Conservation (phyloP, 176 grass and related monocot species). For the Triticum monococcum region DNA sequence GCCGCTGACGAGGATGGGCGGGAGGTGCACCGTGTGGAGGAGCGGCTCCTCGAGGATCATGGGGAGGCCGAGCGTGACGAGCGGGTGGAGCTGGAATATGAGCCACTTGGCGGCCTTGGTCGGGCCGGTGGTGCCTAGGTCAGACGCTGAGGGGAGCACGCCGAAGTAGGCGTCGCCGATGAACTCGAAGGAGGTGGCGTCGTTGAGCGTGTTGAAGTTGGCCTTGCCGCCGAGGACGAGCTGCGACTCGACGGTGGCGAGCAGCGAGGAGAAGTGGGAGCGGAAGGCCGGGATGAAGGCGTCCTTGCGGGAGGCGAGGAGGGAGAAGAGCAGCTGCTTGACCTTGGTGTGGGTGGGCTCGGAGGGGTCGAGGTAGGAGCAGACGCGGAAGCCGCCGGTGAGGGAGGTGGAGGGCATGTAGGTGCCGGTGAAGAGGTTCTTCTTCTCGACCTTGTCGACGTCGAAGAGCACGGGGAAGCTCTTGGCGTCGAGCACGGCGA, state of each 20-base stretch:
- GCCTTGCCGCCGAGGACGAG: conserved; percentile 31
- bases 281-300: conserved; percentile 50
- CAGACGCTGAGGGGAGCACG: conserved; percentile 29
- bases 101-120: conserved; percentile 60
- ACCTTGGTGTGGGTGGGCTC: conserved; percentile 61
- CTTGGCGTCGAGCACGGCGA: conserved; percentile 66
- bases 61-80: conserved; percentile 52
- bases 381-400: conserved; percentile 68
- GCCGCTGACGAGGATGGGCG: conserved; percentile 25
- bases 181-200: conserved; percentile 65
- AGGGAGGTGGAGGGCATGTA: conserved; percentile 70
- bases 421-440: conserved; percentile 61
- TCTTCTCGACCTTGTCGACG: conserved; percentile 74
- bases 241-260: conserved; percentile 53
- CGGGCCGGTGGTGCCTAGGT: conserved; percentile 29
- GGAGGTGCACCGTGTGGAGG: conserved; percentile 56
- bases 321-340: conserved; percentile 60
- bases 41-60: conserved; percentile 66
- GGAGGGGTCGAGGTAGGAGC: conserved; percentile 71
- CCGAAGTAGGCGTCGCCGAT: conserved; percentile 72
- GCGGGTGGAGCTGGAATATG: conserved; percentile 49
- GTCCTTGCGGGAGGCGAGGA: conserved; percentile 63
- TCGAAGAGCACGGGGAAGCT: conserved; percentile 78
- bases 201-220: conserved; percentile 64
- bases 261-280: conserved; percentile 49